Base-by-base conservation (phyloP, 1,284 basidiomycete species). In the Cystobasidium pallidum region DNA sequence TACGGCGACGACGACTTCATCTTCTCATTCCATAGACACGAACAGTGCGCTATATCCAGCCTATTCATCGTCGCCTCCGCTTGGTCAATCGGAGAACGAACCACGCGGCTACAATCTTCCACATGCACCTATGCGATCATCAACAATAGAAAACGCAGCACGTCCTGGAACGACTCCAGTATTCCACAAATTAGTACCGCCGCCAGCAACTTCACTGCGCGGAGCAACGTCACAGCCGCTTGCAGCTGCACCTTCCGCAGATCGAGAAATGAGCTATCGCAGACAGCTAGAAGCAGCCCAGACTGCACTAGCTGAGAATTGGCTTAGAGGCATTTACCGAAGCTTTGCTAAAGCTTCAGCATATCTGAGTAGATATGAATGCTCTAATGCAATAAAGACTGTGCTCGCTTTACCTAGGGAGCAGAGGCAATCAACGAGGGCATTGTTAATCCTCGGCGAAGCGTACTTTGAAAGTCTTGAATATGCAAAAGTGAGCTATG, bases 401-500 rank as follows among this genome's bases (percentile, higher is more conserved):
- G 82, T 96, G 55, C 89, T 90, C 78, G 83, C 84, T 75, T 83
- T 97, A 75, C 91, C 92, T n/a, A 80, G 83, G 68, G 85, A 86
- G 67, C 88, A 94, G 75, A 88, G 91, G 80, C 83, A 86, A 34
- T 75, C 62, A 88, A 89, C 51, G 85, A 89, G 62, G 88, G 87
- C 84, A 15, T 36, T 93, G 78, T 87, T 88, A 28, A 86, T 94
- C 84, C 86, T 90, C 32, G 94, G 90, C 6, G 86, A 88, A 80
- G 90, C 91, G 45, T 89, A 91, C 79, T 95, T 92, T 81, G 93
- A 95, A 81, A 86, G 87, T 80, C 86, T 89, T 73, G 89, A 95
- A 79, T 95, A 94, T 82, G 84, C 86, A 74, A 86, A 88, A 81
- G 93, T 95, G 82, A 80, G 90, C 86, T 70, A 1, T 34, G 28